Conservation (phyloP, 352 stramenopile genomes). For the Saprolegnia parasitica region DNA sequence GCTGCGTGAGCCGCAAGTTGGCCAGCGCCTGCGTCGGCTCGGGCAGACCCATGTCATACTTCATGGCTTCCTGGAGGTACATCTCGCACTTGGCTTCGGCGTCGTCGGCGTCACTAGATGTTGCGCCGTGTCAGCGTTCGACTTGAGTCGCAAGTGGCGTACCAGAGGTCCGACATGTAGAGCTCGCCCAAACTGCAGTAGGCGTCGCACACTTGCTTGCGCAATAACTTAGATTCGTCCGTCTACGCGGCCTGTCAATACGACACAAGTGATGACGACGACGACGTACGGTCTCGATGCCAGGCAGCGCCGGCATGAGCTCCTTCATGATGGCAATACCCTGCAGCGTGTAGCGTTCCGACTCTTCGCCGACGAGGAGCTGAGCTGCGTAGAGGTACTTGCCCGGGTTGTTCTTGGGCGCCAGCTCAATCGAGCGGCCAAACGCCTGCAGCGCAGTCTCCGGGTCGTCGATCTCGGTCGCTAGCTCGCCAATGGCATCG, state of each 20-base stretch:
- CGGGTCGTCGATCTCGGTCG: conserved; percentile 75
- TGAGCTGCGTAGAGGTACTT: conserved; percentile 86
- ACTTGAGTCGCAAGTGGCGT: conserved; percentile 37
- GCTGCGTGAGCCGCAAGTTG: conserved; percentile 92
- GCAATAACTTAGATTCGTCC: conserved; percentile 54
- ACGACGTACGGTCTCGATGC: background rate
- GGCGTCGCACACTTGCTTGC: conserved; percentile 91
- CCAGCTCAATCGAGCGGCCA: conserved; percentile 59
- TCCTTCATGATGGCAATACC: conserved; percentile 63
- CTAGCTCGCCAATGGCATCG: conserved; percentile 73
- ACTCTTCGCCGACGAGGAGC: conserved; percentile 66
- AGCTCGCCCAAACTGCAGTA: conserved; percentile 95
- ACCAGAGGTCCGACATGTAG: conserved; percentile 97
- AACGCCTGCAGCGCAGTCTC: conserved; percentile 70
- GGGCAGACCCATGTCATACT: conserved; percentile 84
- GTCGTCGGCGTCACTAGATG: conserved; percentile 69
- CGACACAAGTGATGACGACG: background rate
- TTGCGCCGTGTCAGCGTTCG: too few relatives aligned
- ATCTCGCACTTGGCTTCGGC: conserved; percentile 91
- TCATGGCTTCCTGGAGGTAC: conserved; percentile 85
- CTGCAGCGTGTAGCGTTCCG: conserved; percentile 59
- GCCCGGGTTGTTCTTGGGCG: conserved; percentile 62
- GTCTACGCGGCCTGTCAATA: conserved; percentile 23
- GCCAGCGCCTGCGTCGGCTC: conserved; percentile 94
- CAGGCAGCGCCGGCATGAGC: conserved; percentile 37